Evolutionary conservation across 176 grass and related monocot species (phyloP).

Genomic region (Carex pumila): DNA sequence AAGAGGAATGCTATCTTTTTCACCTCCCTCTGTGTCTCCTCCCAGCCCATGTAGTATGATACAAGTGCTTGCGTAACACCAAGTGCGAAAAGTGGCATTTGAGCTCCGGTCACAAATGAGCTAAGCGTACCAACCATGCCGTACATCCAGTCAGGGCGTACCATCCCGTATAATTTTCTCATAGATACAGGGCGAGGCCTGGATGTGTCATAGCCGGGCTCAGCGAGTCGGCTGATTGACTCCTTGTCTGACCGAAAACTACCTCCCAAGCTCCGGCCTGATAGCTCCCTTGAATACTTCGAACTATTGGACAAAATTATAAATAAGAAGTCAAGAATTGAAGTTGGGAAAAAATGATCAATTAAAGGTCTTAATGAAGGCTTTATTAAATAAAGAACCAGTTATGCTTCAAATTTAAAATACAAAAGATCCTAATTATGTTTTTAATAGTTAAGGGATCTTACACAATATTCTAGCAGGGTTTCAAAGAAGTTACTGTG

Average conservation of each 20-base stretch:
- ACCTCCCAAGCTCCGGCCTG: conserved; percentile 59
- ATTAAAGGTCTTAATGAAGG: background rate
- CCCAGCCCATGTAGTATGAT: conserved; percentile 98
- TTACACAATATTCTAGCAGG: background rate
- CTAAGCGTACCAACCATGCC: conserved; percentile 63
- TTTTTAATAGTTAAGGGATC: background rate
- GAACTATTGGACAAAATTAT: conserved; percentile 30
- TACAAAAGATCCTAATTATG: background rate
- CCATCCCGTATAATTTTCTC: conserved; percentile 85
- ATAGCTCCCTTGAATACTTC: conserved; percentile 74
- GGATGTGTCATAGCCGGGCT: conserved; percentile 31
- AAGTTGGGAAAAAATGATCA: background rate
- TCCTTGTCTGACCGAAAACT: conserved; percentile 95
- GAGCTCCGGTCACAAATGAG: conserved; percentile 66
- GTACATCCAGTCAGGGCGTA: conserved; percentile 72
- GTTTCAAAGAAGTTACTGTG: background rate
- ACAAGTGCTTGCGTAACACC: conserved; percentile 86
- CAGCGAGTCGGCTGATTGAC: conserved; percentile 50
- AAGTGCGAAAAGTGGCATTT: conserved; percentile 87
- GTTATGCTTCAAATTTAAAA: background rate
- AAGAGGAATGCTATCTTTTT: conserved; percentile 79
- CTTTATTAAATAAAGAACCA: background rate
- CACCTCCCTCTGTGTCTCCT: conserved; percentile 71
- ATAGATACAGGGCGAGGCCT: conserved; percentile 62
- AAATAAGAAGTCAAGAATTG: conserved; percentile 7